Conservation (phyloP, 306 rosid species). For the Acacia acuminata region DNA sequence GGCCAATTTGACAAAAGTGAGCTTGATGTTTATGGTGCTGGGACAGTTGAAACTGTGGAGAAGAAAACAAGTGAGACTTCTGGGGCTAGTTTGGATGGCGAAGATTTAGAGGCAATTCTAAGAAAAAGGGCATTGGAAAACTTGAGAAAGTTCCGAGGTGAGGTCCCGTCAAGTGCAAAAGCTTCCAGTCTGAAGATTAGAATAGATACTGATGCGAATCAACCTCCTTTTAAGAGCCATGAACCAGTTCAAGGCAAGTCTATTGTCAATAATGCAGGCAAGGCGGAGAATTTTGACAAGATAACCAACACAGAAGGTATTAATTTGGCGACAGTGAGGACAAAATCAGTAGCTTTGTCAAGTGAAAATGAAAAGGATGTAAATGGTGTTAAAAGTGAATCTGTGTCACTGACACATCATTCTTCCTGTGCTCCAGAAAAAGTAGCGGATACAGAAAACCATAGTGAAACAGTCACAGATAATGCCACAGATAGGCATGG, state of each 20-base stretch:
- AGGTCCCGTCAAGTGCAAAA: conserved; percentile 33
- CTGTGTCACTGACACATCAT: conserved; percentile 36
- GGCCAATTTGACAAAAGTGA: not conserved
- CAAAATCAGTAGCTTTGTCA: conserved; percentile 32
- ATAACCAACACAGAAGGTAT: conserved; percentile 40
- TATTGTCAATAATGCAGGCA: conserved; percentile 34
- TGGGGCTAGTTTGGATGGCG: conserved; percentile 41
- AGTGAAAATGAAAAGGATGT: conserved; percentile 29
- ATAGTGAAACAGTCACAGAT: conserved; percentile 27
- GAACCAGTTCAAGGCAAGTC: conserved; percentile 45
- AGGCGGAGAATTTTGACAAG: conserved; percentile 33
- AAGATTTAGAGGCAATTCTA: conserved; percentile 74
- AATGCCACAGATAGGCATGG: not conserved
- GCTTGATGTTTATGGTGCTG: conserved; percentile 32
- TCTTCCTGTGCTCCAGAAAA: conserved; percentile 41
- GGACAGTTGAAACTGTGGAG: conserved; percentile 34
- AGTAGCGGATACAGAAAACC: conserved; percentile 36
- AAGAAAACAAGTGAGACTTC: conserved; percentile 39
- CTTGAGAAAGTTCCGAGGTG: conserved; percentile 64
- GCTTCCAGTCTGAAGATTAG: conserved; percentile 44
- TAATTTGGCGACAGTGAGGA: conserved; percentile 31
- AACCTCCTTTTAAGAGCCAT: conserved; percentile 25
- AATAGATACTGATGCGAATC: conserved; percentile 46
- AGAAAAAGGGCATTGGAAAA: conserved; percentile 85
- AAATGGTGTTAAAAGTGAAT: conserved; percentile 33